A percentile compares a stretch with the other conserved stretches of the same genome.
phyloP scores from a whole-genome alignment of 495 filamentous ascomycete species.

The Polyplosphaeria fusca region DNA sequence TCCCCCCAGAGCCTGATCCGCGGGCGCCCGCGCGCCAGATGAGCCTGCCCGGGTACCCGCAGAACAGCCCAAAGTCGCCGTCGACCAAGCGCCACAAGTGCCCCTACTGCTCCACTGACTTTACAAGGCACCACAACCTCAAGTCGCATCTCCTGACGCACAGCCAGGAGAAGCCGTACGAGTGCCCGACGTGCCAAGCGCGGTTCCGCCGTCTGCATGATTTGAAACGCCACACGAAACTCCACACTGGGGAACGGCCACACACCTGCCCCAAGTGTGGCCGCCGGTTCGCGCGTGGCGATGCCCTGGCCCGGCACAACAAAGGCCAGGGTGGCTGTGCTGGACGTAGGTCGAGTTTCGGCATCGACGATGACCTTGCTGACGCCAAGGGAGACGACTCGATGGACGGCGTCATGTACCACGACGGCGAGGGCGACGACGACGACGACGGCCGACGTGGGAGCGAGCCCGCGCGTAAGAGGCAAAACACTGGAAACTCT shows the following conservation, averaged over 20 bases:
- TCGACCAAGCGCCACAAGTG: slow-evolving; percentile 91
- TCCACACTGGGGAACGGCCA: slow-evolving; percentile 94
- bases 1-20: slow-evolving; percentile 40
- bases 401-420: slow-evolving; percentile 75
- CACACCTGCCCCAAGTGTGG: slow-evolving; percentile 94
- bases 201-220: slow-evolving; percentile 92
- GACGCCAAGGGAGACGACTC: slow-evolving; percentile 62
- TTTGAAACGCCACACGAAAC: slow-evolving; percentile 90
- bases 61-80: slow-evolving; percentile 64
- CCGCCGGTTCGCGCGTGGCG: slow-evolving; percentile 88
- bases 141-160: slow-evolving; percentile 98
- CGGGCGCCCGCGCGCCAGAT: slow-evolving; percentile 60
- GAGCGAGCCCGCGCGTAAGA: slow-evolving; percentile 66
- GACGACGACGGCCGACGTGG: slow-evolving; percentile 53
- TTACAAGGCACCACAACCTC: slow-evolving; percentile 97
- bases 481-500: slow-evolving; percentile 52
- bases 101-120: slow-evolving; percentile 91
- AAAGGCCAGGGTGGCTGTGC: slow-evolving; percentile 96
- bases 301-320: slow-evolving; percentile 89
- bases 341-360: slow-evolving; percentile 80
- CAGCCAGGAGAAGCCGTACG: slow-evolving; percentile 96
- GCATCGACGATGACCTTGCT: slow-evolving; percentile 70
- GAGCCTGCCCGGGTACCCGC: slow-evolving; percentile 68
- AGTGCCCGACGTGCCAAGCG: slow-evolving; percentile 82
- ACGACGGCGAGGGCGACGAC: slow-evolving; percentile 47